Conservation (phyloP, 1,139 yeast species). For the Debaryomyces fabryi region DNA sequence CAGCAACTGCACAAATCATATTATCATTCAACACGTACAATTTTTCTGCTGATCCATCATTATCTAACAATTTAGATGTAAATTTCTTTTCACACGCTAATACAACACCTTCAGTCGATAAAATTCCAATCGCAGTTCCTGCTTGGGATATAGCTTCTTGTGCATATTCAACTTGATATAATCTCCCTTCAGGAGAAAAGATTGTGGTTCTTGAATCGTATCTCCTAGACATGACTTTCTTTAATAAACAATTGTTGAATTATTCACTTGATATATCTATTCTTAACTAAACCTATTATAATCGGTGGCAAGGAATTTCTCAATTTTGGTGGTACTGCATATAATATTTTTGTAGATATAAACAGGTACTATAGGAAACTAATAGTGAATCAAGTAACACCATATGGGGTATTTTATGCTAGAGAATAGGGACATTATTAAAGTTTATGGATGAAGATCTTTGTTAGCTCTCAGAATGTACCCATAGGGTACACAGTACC, state of each 20-base stretch:
- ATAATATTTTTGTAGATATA: neutral
- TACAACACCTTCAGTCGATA: conserved; percentile 91
- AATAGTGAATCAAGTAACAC: neutral
- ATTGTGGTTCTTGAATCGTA: conserved; percentile 97
- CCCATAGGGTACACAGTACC: conserved; percentile 88
- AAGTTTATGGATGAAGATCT: conserved; percentile 32
- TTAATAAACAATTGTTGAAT: conserved; percentile 3
- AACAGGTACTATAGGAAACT: neutral
- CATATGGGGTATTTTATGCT: neutral
- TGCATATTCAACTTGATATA: conserved; percentile 95
- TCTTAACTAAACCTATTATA: neutral
- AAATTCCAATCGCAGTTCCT: conserved; percentile 95
- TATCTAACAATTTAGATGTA: conserved; percentile 87
- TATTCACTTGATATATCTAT: neutral
- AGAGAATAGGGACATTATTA: neutral
- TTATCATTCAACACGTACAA: conserved; percentile 81
- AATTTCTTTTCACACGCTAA: conserved; percentile 96
- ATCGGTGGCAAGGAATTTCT: conserved; percentile 8
- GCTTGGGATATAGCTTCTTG: conserved; percentile 97
- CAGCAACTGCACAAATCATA: conserved; percentile 95
- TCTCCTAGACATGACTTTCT: conserved; percentile 47
- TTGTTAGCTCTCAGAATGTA: conserved; percentile 46
- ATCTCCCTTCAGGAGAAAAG: conserved; percentile 97
- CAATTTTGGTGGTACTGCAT: neutral
- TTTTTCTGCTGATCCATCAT: conserved; percentile 92